Evolutionary conservation across 352 stramenopile species (phyloP), one percentile per base, ranked within the genome.

Genomic region (Phytophthora meadii): DNA sequence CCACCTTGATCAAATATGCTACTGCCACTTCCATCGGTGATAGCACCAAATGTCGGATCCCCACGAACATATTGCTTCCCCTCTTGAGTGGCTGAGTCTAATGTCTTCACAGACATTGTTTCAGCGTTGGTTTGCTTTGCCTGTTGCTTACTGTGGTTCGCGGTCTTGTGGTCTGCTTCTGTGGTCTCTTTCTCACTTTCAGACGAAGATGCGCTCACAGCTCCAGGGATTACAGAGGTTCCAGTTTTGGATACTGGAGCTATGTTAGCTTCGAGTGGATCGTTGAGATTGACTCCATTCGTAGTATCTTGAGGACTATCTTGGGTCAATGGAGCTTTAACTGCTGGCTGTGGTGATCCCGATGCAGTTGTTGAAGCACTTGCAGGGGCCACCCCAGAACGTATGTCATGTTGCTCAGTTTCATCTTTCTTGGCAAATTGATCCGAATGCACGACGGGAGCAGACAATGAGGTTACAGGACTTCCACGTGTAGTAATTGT

Each of bases 11-110:
- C 24, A 41, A 66, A 66, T 10, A 65, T 54, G 58, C 49, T 60
- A 7, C 58, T 66, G 1, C 22, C 53, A 24, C 15, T 46, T 40
- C n/a, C 45, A 44, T 34, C 40, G 12, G 39, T 34, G 7, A 64
- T 50, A 17, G 17, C 46, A 40, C 12, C 22, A 25, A 74, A 53
- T 24, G 39, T 49, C 9, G 58, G 60, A 36, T 79, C 62, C 4
- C 74, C 67, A 22, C 70, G 70, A 14, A 79, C 52, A 48, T 79
- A 82, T 15, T 68, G 44, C 24, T 67, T 27, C 1, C 45, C 61
- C 4, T 61, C 40, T 27, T 60, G 8, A 14, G 41, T 39, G 9
- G 48, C 61, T 50, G 54, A 19, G 24, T 68, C 49, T 14, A 64
- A 54, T 1, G 50, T 58, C 2, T 34, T 17, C 22, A 70, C 25